Evolutionary conservation across 1,284 basidiomycete genomes (phyloP).

Genomic region (Pholiota adiposa): DNA sequence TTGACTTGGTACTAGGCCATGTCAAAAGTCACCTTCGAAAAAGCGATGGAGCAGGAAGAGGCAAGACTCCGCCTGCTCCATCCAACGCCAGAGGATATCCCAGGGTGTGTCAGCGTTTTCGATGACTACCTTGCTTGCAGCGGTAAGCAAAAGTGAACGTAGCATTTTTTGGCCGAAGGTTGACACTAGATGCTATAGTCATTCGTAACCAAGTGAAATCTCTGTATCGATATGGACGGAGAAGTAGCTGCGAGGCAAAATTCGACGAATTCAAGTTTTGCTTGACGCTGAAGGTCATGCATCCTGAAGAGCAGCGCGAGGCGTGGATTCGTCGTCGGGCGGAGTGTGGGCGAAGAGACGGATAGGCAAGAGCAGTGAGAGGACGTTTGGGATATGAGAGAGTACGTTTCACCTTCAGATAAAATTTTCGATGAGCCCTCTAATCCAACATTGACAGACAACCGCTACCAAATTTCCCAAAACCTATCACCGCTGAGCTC

Average conservation of each 20-base stretch:
- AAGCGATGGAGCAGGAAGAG: slow-evolving; percentile 66
- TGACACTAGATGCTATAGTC: slow-evolving; percentile 46
- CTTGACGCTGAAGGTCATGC: slow-evolving; percentile 80
- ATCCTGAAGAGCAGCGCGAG: slow-evolving; percentile 77
- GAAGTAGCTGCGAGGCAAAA: slow-evolving; percentile 79
- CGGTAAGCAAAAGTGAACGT: slow-evolving; percentile 44
- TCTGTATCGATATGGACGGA: slow-evolving; percentile 85
- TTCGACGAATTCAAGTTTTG: slow-evolving; percentile 97
- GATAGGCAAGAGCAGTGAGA: slow-evolving; percentile 82
- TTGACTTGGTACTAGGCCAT: slow-evolving; percentile 29
- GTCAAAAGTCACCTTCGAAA: slow-evolving; percentile 52
- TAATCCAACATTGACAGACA: slow-evolving; percentile 27
- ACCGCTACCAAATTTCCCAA: slow-evolving; percentile 38
- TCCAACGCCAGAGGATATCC: slow-evolving; percentile 79
- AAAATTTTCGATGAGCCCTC: neutral
- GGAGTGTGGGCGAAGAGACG: slow-evolving; percentile 88
- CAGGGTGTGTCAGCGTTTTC: slow-evolving; percentile 78
- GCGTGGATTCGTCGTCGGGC: slow-evolving; percentile 87
- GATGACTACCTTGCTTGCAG: slow-evolving; percentile 83
- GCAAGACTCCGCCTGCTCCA: slow-evolving; percentile 63
- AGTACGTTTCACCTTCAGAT: slow-evolving; percentile 47
- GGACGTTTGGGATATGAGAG: slow-evolving; percentile 90
- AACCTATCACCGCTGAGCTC: slow-evolving; percentile 30
- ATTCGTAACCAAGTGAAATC: slow-evolving; percentile 83
- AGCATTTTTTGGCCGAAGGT: neutral